Evolutionary conservation across 352 stramenopile genomes (phyloP).

Genomic region (Saprolegnia diclina): DNA sequence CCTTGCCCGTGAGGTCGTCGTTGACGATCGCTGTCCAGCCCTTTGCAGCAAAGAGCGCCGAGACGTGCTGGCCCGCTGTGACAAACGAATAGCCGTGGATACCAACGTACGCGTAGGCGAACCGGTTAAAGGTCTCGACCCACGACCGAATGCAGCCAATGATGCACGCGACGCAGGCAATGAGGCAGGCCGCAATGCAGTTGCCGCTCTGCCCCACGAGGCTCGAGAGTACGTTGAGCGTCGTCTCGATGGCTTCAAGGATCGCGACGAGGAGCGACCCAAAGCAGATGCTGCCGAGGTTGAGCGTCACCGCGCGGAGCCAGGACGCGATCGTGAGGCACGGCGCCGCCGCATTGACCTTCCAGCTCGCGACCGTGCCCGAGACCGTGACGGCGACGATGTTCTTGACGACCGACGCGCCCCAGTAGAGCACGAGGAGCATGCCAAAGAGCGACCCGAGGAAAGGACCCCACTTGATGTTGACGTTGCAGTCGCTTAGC

Average conservation of each 20-base stretch:
- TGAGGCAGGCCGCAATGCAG: conserved; percentile 63
- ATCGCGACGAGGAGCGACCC: conserved; percentile 88
- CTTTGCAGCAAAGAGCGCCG: conserved; percentile 69
- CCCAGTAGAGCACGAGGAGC: conserved; percentile 92
- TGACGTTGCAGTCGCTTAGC: conserved; percentile 38
- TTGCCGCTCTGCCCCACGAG: conserved; percentile 58
- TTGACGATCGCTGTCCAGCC: conserved; percentile 87
- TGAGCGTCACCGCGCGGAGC: conserved; percentile 77
- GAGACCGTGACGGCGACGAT: conserved; percentile 85
- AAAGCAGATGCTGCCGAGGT: conserved; percentile 91
- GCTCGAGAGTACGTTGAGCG: conserved; percentile 61
- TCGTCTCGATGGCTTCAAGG: conserved; percentile 68
- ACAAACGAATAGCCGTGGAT: conserved; percentile 85
- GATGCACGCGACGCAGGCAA: conserved; percentile 66
- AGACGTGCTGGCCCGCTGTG: conserved; percentile 64
- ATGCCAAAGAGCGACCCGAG: conserved; percentile 80
- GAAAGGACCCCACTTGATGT: conserved; percentile 41
- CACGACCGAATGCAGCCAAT: conserved; percentile 74
- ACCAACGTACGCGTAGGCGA: conserved; percentile 83
- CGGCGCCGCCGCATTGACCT: conserved; percentile 59
- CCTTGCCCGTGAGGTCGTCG: conserved; percentile 78
- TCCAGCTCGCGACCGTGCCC: conserved; percentile 88
- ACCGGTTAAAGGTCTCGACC: conserved; percentile 89
- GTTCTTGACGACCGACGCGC: conserved; percentile 79
- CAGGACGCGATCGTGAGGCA: conserved; percentile 75